A percentile compares a stretch with the other conserved stretches of the same genome.
Conservation (phyloP, 2,329 filamentous ascomycete genomes). For the Sporothrix protearum region DNA sequence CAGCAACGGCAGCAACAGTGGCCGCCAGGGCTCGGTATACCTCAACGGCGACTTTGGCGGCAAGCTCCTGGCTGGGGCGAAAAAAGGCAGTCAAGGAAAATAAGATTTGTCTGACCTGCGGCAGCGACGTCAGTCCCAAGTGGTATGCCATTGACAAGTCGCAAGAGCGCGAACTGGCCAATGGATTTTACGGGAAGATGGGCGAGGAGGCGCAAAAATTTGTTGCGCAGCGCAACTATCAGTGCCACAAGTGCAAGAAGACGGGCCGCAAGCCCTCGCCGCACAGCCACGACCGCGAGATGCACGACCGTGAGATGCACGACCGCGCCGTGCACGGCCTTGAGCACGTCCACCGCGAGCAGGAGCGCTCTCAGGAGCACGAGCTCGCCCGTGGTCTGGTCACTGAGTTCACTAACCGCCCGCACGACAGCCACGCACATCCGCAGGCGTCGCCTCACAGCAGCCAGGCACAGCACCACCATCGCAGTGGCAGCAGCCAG, state of each 20-base stretch:
- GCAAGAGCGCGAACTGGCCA: conserved; percentile 51
- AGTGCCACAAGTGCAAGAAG: conserved; percentile 73
- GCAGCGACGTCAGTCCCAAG: conserved; percentile 67
- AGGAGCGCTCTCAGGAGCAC: conserved; percentile 1
- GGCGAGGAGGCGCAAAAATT: conserved; percentile 58
- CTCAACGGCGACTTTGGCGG: conserved; percentile 25
- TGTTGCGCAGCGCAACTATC: conserved; percentile 58
- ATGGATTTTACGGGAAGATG: conserved; percentile 49
- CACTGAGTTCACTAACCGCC: neutral
- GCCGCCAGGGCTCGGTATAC: conserved; percentile 11
- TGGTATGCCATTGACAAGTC: conserved; percentile 62
- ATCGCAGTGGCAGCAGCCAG: conserved; percentile 27
- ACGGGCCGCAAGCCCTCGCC: conserved; percentile 45
- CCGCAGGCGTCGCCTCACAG: neutral
- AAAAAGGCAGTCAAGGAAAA: conserved; percentile 44
- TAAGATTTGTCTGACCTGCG: conserved; percentile 61
- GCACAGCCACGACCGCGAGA: conserved; percentile 28
- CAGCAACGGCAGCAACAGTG: conserved; percentile 21
- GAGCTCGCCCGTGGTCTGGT: conserved; percentile 1
- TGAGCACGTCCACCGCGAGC: neutral
- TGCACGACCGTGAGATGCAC: neutral
- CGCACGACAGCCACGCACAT: neutral
- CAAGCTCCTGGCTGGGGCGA: conserved; percentile 31
- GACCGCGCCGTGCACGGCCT: neutral
- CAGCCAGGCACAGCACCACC: neutral